Conservation (phyloP, 2,329 filamentous ascomycete species). For the Scytalidium lignicola region DNA sequence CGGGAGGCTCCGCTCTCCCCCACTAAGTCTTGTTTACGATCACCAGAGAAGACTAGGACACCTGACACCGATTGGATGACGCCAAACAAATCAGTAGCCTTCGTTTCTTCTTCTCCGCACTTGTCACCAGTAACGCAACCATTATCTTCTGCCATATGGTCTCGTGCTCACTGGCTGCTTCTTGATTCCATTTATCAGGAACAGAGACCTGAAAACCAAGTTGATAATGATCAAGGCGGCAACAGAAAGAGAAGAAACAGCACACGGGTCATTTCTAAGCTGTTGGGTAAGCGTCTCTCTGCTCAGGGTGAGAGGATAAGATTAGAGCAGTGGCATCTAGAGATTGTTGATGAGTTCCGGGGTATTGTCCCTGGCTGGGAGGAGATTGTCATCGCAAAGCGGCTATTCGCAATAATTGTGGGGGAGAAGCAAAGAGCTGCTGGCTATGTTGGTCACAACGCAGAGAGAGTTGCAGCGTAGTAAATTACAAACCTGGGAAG, state of each 20-base stretch:
- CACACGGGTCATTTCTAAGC: slow-evolving; percentile 23
- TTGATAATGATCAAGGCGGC: slow-evolving; percentile 2
- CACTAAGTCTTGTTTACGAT: slow-evolving; percentile 26
- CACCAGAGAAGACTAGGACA: slow-evolving; percentile 19
- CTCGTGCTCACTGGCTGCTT: slow-evolving; percentile 25
- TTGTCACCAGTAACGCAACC: slow-evolving; percentile 12
- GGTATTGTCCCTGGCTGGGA: slow-evolving; percentile 26
- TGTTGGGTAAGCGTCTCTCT: slow-evolving; percentile 23
- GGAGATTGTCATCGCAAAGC: slow-evolving; percentile 25
- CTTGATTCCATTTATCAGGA: slow-evolving; percentile 22
- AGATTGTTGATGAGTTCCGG: slow-evolving; percentile 28
- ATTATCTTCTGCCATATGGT: slow-evolving; percentile 24
- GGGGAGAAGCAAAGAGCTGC: slow-evolving; percentile 19
- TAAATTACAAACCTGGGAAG: not conserved
- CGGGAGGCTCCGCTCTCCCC: slow-evolving; percentile 12
- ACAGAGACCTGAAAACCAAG: slow-evolving; percentile 19
- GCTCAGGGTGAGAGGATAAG: slow-evolving; percentile 17
- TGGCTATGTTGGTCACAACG: not conserved
- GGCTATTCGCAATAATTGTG: slow-evolving; percentile 23
- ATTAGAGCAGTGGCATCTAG: slow-evolving; percentile 29
- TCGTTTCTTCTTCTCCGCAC: slow-evolving; percentile 25
- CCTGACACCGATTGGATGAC: not conserved
- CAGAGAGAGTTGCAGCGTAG: not conserved
- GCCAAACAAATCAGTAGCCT: slow-evolving; percentile 22
- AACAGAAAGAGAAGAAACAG: slow-evolving; percentile 1